phyloP scores from a whole-genome alignment of 352 stramenopile species.

The Phytophthora ohioensis region DNA sequence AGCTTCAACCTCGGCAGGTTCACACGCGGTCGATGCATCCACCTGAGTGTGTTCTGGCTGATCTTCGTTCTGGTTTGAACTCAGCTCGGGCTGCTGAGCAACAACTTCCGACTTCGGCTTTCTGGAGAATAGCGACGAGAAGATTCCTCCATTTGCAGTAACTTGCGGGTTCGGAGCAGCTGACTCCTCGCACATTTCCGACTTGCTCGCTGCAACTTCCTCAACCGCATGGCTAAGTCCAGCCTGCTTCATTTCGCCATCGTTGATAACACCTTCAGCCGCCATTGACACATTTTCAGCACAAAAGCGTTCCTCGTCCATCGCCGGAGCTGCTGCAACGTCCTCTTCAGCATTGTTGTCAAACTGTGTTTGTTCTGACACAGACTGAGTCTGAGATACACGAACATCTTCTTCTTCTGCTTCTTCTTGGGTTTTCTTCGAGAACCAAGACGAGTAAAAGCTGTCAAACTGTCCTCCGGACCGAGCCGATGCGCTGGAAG shows the following conservation, averaged over 20 bases:
- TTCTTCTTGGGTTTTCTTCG: conserved; percentile 59
- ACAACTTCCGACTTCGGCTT: conserved; percentile 19
- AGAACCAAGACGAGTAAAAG: conserved; percentile 83
- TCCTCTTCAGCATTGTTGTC: conserved; percentile 4
- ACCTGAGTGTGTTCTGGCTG: not conserved
- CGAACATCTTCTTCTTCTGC: conserved; percentile 24
- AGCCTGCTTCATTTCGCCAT: not conserved
- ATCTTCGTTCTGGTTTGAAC: conserved; percentile 2
- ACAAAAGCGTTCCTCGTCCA: not conserved
- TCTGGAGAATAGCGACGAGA: conserved; percentile 29
- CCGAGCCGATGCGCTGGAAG: conserved; percentile 50
- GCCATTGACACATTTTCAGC: not conserved
- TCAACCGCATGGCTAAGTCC: not conserved
- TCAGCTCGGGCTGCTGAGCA: conserved; percentile 12
- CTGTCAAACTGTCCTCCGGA: conserved; percentile 66
- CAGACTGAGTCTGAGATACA: not conserved
- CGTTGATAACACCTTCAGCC: not conserved
- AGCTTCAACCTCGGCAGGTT: not conserved
- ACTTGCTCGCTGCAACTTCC: not conserved
- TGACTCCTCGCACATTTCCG: not conserved
- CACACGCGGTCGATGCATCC: not conserved
- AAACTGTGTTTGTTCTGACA: not conserved
- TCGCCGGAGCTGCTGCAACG: not conserved
- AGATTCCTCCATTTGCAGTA: conserved; percentile 22
- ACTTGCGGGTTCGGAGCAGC: not conserved